A percentile compares a stretch with the other conserved stretches of the same genome.
phyloP scores from a whole-genome alignment of 768 basidiomycete species.

The Hericium rajendrae region DNA sequence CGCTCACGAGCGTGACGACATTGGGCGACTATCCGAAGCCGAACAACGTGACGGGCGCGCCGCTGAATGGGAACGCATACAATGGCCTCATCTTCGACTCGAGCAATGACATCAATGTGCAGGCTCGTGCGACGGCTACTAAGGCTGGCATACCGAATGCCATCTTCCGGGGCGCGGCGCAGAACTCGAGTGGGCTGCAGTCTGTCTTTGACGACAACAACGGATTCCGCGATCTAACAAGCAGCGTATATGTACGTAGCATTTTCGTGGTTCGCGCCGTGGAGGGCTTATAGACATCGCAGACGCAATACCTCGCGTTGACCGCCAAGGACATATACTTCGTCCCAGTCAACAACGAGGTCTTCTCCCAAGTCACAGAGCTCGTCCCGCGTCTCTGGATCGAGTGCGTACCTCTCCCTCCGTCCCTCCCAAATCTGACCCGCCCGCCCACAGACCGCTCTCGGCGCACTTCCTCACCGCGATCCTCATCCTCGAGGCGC shows the following conservation, averaged over 20 bases:
- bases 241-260: slow-evolving; percentile 41
- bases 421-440: neutral
- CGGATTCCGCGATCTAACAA: slow-evolving; percentile 46
- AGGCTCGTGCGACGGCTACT: slow-evolving; percentile 40
- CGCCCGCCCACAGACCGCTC: slow-evolving; percentile 31
- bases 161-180: slow-evolving; percentile 43
- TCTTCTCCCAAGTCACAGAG: slow-evolving; percentile 31
- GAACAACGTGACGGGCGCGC: slow-evolving; percentile 45
- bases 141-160: slow-evolving; percentile 49
- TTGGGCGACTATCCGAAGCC: slow-evolving; percentile 21
- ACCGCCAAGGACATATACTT: slow-evolving; percentile 56
- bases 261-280: too few relatives aligned
- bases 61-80: slow-evolving; percentile 37
- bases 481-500: slow-evolving; percentile 38
- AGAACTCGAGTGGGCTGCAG: slow-evolving; percentile 30
- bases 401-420: slow-evolving; percentile 35
- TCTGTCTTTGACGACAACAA: slow-evolving; percentile 38
- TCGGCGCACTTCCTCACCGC: slow-evolving; percentile 41
- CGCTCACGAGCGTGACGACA: slow-evolving; percentile 29
- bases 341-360: slow-evolving; percentile 26
- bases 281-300: slow-evolving; percentile 3
- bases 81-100: slow-evolving; percentile 32
- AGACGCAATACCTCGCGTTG: slow-evolving; percentile 52
- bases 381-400: slow-evolving; percentile 42
- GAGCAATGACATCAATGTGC: slow-evolving; percentile 33